Evolutionary conservation across 2,329 filamentous ascomycete genomes (phyloP), one percentile per base, ranked within the genome.

Genomic region (Stemphylium lycopersici): DNA sequence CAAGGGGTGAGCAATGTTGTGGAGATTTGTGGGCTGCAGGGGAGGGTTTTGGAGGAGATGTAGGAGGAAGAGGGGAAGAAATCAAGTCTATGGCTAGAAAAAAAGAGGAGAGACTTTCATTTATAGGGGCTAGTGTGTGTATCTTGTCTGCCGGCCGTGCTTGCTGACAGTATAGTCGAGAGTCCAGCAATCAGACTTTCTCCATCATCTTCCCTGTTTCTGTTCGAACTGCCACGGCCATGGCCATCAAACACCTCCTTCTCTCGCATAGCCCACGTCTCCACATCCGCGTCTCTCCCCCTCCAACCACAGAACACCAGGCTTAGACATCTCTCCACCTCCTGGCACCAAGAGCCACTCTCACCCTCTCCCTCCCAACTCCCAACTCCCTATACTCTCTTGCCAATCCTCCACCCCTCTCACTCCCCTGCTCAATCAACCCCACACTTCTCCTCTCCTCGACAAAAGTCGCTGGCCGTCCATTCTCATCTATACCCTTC

Each of bases 401-500:
- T 12, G 39, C 34, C 26, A 29, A 29, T 3, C 26, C 26, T 33
- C 49, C 50, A 22, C 53, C 55, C 12, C 47, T 42, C 10, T 56
- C 55, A 40, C 49, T 57, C 6, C 45, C 56, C 13, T 52, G 54
- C 36, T 58, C 60, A 16, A 62, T 11, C 58, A 58, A 55, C 43
- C 50, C 55, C 15, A 46, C 48, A 3, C 36, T 56, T 29, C 51
- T 57, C 20, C 58, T 63, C 52, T 71, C 65, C 41, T 70, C 69
- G 3, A 70, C 58, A 48, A 65, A 71, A 0, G 59, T 71, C 44
- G 61, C 58, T 6, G 64, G 65, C 22, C 62, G 18, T 1, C 70
- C 70, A 41, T 68, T 65, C 52, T 71, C 70, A 52, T 72, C 70
- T 4, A 67, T 46, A 2, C 64, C 70, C 20, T 46, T 67, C 61